Evolutionary conservation across 2,329 filamentous ascomycete genomes (phyloP), one percentile per base, ranked within the genome.

Genomic region (Amphichorda felina): DNA sequence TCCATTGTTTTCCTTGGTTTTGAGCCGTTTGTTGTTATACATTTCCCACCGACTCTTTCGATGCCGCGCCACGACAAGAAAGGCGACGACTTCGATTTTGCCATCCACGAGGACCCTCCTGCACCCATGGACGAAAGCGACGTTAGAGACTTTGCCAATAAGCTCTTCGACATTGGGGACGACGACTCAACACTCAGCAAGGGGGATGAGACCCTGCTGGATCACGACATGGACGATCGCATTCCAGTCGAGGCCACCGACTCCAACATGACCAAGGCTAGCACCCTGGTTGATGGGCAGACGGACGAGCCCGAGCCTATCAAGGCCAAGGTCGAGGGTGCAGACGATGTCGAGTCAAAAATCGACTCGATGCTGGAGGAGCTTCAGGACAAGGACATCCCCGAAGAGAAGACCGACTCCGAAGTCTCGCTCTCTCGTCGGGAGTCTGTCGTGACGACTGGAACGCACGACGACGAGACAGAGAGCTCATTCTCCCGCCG

Each of bases 41-140:
- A 18, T 36, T 43, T 41, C 46, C 6, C 14, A 41, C 37, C 29
- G 27, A 24, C 8, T 37, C 36, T 37, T 32, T 38, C 36, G 31
- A 49, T 48, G 48, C 44, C 50, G 47, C 48, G 52, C 42, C 47
- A 47, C 28, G 47, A 45, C 14, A 48, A 43, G 41, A 45, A 41
- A 33, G 44, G 18, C 14, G 21, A 49, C 37, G 57, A 64, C 40
- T 44, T 55, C 43, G 58, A 68, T 43, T 68, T 70, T 41, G 50
- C 65, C 8, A 69, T 65, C 43, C 62, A 64, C 55, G 54, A 66
- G 46, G 66, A 71, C 19, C 22, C 10, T n/a, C 15, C 33, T 46
- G 54, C 54, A 29, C 53, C 55, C 38, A 62, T 63, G 54, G 55
- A 61, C 45, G 57, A 64, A 40, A 45, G 43, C 37, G 43, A 48